Evolutionary conservation across 1,284 basidiomycete species (phyloP), one percentile per base, ranked within the genome.

Genomic region (Cutaneotrichosporon arboriforme): DNA sequence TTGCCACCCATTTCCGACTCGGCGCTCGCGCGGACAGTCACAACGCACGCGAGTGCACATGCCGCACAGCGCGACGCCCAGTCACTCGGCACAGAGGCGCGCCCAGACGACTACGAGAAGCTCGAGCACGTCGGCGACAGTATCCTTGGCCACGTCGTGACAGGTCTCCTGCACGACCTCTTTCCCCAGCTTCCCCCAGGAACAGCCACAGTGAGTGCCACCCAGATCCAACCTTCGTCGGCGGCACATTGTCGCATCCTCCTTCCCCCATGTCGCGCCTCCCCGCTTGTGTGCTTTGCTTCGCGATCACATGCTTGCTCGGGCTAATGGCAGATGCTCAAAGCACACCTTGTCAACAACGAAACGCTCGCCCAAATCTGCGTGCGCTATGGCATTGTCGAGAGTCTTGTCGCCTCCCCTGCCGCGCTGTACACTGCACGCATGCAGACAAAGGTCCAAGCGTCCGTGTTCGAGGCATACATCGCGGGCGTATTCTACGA

Each of bases 61-160:
- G 23, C 17, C 10, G 13, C 43, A 0, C 46, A 51, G 3, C 57
- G 54, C 22, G 42, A 49, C 17, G 14, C 55, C 15, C 18, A 39
- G 20, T 34, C 59, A 18, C 23, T 62, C 43, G 48, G 57, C 46
- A 44, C 39, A 1, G 52, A 48, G 9, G 26, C 49, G 8, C 53
- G 53, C 21, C 53, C 57, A 1, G 41, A 54, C 18, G 63, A 71
- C 52, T 70, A 73, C 47, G 70, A 73, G 43, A 73, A 73, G 61
- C 62, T 73, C 15, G 69, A 73, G 55, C 67, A 68, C 55, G 63
- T 73, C 15, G 70, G 70, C 2, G 70, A 73, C 51, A 58, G 50
- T 14, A 34, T 73, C 4, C 54, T 70, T 7, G 64, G 60, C 17
- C 41, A 49, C 15, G 49, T 63, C 23, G 62, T 69, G 26, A 72